Conservation (phyloP, 139 green algal species). For the Chlamydomonas incerta region DNA sequence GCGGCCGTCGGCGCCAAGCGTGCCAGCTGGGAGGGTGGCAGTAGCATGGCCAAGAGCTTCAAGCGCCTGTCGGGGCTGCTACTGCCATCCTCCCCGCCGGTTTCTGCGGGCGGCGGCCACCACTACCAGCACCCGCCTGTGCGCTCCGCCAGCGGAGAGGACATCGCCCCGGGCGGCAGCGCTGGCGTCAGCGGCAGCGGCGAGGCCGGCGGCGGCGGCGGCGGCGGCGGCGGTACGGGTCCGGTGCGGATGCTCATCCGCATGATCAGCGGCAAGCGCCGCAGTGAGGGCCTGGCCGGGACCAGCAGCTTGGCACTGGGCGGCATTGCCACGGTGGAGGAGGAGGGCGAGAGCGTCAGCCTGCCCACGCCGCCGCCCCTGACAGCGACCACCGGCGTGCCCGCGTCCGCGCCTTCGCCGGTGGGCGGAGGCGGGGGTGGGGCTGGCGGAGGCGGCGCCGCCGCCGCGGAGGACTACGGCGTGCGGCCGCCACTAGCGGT, state of each 20-base stretch:
- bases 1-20: not conserved
- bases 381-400: too few relatives aligned
- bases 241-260: conserved; percentile 1
- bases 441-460: not conserved
- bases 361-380: not conserved
- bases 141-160: not conserved
- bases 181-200: not conserved
- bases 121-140: too few relatives aligned
- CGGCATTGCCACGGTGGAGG: conserved; percentile 7
- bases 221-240: not conserved
- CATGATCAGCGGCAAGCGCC: conserved; percentile 38
- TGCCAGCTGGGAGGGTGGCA: conserved; percentile 1
- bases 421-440: too few relatives aligned
- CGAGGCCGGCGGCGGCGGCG: not conserved
- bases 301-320: not conserved
- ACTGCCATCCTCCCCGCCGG: conserved; percentile 1
- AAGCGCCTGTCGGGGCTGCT: conserved; percentile 3
- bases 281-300: not conserved
- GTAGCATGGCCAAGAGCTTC: not conserved
- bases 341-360: conserved; percentile 1
- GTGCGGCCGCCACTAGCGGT: too few relatives aligned
- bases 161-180: not conserved
- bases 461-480: not conserved
- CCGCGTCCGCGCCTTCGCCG: too few relatives aligned
- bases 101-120: too few relatives aligned